Percentiles rank a stretch among this genome's conserved stretches.
phyloP scores from a whole-genome alignment of 768 basidiomycete species.

The Auriscalpium vulgare region DNA sequence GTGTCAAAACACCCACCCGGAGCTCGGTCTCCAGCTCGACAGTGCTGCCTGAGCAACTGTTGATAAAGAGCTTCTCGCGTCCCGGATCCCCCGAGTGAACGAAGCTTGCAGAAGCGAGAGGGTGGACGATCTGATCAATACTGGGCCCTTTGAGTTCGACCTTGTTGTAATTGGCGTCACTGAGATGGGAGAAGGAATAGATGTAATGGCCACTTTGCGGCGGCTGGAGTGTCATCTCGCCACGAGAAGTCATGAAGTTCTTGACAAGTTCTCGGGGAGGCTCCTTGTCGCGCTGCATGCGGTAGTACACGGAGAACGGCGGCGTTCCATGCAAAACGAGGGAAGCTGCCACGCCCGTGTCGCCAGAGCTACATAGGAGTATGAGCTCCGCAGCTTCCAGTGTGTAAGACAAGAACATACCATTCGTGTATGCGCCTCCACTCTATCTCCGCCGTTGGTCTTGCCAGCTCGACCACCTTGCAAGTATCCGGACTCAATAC shows the following conservation, averaged over 20 bases:
- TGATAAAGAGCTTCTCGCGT: constrained; percentile 48
- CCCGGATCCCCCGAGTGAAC: constrained; percentile 32
- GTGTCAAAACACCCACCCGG: constrained; percentile 39
- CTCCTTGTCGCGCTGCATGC: constrained; percentile 62
- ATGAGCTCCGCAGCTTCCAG: neutral
- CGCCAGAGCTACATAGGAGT: constrained; percentile 55
- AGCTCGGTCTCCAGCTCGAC: constrained; percentile 79
- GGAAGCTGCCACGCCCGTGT: constrained; percentile 84
- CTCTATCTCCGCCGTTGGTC: constrained; percentile 77
- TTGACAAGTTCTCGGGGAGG: constrained; percentile 49
- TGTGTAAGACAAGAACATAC: constrained; percentile 31
- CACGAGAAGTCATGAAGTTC: constrained; percentile 60
- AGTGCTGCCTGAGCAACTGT: constrained; percentile 69
- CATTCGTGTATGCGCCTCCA: constrained; percentile 90
- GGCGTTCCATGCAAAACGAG: constrained; percentile 83
- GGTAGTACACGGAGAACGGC: constrained; percentile 82
- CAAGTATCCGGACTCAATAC: constrained; percentile 80
- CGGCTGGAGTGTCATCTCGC: constrained; percentile 79
- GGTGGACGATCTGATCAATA: constrained; percentile 86
- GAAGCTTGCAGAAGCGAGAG: constrained; percentile 75
- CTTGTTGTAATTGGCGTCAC: constrained; percentile 78
- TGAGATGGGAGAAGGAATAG: constrained; percentile 72
- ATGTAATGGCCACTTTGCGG: constrained; percentile 85
- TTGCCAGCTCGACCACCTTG: constrained; percentile 63
- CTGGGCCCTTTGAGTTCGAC: constrained; percentile 66